phyloP scores from a whole-genome alignment of 768 basidiomycete species.

The Boletus pseudo-olivaceus region DNA sequence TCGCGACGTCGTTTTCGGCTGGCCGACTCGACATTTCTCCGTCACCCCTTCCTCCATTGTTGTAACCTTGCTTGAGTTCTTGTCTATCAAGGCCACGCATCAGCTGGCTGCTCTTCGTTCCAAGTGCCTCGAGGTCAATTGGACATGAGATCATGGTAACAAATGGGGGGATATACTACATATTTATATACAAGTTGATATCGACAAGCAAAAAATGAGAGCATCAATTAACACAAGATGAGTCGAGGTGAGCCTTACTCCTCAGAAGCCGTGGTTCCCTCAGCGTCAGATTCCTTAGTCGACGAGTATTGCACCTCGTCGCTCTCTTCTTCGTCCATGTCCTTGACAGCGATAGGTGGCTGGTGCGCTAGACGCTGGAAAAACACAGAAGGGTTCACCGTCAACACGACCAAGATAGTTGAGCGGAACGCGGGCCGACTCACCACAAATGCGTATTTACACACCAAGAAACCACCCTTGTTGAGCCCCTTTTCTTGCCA shows the following conservation, averaged over 20 bases:
- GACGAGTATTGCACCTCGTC: neutral
- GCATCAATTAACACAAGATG: too few species aligned
- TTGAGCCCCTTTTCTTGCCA: conserved; percentile 76
- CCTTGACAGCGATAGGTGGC: conserved; percentile 23
- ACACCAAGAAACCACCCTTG: conserved; percentile 68
- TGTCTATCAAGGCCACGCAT: too few species aligned
- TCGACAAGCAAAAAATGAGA: neutral
- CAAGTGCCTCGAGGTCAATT: neutral
- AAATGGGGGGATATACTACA: neutral
- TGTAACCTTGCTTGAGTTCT: too few species aligned
- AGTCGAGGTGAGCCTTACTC: neutral
- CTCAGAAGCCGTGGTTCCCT: neutral
- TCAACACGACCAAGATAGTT: neutral
- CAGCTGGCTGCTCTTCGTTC: neutral
- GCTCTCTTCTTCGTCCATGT: conserved; percentile 3
- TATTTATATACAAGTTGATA: neutral
- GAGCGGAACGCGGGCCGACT: conserved; percentile 9
- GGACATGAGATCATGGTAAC: neutral
- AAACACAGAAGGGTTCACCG: neutral
- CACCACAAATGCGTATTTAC: conserved; percentile 84
- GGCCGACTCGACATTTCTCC: too few species aligned
- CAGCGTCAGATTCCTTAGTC: conserved; percentile 2
- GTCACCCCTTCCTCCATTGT: too few species aligned
- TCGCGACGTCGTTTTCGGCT: too few species aligned
- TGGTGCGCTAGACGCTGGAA: conserved; percentile 27